Conservation (phyloP, 495 filamentous ascomycete genomes). For the Daldinia childiae region DNA sequence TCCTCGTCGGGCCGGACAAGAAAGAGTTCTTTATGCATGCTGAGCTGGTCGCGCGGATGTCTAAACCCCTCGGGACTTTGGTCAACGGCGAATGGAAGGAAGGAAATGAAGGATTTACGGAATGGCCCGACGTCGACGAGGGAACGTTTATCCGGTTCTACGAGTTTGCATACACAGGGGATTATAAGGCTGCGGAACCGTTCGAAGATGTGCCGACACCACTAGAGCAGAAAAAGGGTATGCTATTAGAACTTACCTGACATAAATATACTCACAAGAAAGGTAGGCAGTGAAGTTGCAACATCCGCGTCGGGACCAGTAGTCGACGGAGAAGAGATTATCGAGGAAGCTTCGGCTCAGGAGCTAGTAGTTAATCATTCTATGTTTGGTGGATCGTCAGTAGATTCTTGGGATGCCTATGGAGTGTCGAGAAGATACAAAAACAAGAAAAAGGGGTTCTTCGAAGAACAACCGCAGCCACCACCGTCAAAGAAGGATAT, state of each 20-base stretch:
- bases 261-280: background rate
- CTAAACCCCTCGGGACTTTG: slow-evolving; percentile 17
- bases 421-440: background rate
- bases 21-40: slow-evolving; percentile 32
- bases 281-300: no score
- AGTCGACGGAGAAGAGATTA: no score
- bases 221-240: background rate
- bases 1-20: slow-evolving; percentile 32
- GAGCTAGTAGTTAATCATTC: no score
- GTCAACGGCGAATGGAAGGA: slow-evolving; percentile 30
- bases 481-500: background rate
- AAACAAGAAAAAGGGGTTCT: background rate
- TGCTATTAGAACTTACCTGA: background rate
- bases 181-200: slow-evolving; percentile 27
- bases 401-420: no score
- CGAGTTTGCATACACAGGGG: slow-evolving; percentile 35
- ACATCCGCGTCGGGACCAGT: no score
- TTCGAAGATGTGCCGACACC: background rate
- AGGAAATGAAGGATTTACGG: background rate
- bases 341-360: no score
- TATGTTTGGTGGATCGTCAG: no score
- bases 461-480: background rate
- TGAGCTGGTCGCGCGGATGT: slow-evolving; percentile 22
- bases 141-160: slow-evolving; percentile 34
- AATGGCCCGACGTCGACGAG: slow-evolving; percentile 31